Base-by-base conservation (phyloP, 176 grass and related monocot species). In the Puya raimondii region DNA sequence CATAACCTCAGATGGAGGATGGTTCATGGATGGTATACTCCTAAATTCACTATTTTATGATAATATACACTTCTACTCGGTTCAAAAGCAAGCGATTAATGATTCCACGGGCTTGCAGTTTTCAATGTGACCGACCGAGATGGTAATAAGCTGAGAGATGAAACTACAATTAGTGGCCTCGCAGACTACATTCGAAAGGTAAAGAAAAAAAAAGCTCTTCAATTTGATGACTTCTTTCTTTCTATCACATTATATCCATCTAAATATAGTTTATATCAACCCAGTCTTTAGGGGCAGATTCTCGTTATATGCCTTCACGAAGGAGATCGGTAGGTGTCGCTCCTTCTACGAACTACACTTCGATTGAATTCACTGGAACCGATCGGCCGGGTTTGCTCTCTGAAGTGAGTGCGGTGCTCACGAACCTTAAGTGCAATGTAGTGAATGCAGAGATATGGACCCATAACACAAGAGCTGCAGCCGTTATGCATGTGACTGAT, bases 361-460 rank as follows among this genome's bases (percentile, higher is more conserved):
- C 85, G 42, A 89, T 94, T 9, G 91, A 94, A 64, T 69, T 89
- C 49, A 94, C 74, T 14, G 91, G 91, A 15, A 87, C 83, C 0
- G 91, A 94, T 63, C 52, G 91, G 14, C 91, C 91, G 9, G 91
- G 91, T 15, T 70, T 94, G 64, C 78, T 94, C 53, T 94, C 91
- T 27, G 91, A 94, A 80, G 91, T 94, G 15, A 86, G 86, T 1
- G 86, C 86, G 0, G 83, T 94, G 25, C 84, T 94, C n/a, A 49
- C 78, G 10, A 80, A 75, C 80, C 86, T 94, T 53, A 84, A 72
- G 26, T 94, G 86, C 80, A 94, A 94, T 13, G 86, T 94, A 67
- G 91, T 94, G 26, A 94, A 74, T 49, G 91, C 91, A 6, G 86
- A 94, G 75, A 86, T 94, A n/a, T 94, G 91, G 91, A 94, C 91